Conservation (phyloP, 306 rosid genomes). For the Glycyrrhiza uralensis region DNA sequence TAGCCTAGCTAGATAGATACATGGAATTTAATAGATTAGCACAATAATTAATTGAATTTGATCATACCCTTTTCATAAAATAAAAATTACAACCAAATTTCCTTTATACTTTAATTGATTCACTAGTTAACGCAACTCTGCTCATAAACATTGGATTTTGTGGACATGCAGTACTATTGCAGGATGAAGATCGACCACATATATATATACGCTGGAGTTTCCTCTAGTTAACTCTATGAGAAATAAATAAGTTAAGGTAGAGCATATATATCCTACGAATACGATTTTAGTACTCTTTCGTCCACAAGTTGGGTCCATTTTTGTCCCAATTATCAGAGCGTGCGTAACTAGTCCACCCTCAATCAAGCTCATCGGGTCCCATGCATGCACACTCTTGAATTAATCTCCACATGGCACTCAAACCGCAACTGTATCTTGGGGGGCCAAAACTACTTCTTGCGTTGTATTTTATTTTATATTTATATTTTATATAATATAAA, state of each 20-base stretch:
- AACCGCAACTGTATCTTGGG: neutral
- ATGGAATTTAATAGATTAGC: neutral
- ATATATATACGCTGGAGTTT: neutral
- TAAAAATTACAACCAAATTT: no score
- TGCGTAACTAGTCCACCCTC: neutral
- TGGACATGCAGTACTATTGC: neutral
- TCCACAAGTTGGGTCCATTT: constrained; percentile 23
- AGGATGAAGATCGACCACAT: constrained; percentile 12
- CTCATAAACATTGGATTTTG: neutral
- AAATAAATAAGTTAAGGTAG: neutral
- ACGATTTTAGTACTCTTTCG: neutral
- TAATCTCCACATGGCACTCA: neutral
- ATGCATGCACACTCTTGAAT: neutral
- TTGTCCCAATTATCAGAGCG: constrained; percentile 13
- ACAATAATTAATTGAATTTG: neutral
- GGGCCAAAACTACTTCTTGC: neutral
- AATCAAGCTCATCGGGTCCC: neutral
- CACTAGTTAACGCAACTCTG: neutral
- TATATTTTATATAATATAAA: neutral
- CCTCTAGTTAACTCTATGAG: neutral
- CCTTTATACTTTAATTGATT: no score
- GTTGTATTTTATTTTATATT: no score
- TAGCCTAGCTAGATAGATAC: neutral
- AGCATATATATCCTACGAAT: neutral
- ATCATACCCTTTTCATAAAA: no score